Evolutionary conservation across 2,329 filamentous ascomycete genomes (phyloP).

Genomic region (Lecanicillium sp.): DNA sequence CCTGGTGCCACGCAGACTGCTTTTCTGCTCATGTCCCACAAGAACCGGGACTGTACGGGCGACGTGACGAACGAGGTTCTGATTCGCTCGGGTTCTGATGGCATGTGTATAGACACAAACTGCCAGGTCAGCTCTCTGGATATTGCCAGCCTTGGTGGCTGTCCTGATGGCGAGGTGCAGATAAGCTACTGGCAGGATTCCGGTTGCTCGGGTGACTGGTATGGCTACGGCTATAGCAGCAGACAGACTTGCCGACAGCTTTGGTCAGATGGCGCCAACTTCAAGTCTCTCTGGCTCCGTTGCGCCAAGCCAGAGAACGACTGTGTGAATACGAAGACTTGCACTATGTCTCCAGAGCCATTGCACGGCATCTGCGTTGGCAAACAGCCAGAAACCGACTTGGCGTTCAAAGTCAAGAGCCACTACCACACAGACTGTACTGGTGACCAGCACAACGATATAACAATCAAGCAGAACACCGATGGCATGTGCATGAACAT

Average conservation of each 20-base stretch:
- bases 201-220: background rate
- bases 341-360: background rate
- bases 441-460: slow-evolving; percentile 5
- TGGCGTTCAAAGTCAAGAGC: slow-evolving; percentile 2
- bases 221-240: slow-evolving; percentile 3
- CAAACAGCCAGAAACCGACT: no score
- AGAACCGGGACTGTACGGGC: background rate
- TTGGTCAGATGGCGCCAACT: background rate
- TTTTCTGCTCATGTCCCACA: slow-evolving; percentile 1
- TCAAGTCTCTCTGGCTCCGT: background rate
- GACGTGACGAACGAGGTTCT: slow-evolving; percentile 1
- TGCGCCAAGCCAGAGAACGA: background rate
- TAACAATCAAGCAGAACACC: background rate
- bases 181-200: slow-evolving; percentile 3
- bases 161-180: slow-evolving; percentile 1
- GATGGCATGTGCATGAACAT: slow-evolving; percentile 7
- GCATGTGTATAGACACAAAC: slow-evolving; percentile 1
- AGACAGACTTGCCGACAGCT: slow-evolving; percentile 1
- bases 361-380: slow-evolving; percentile 1
- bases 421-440: slow-evolving; percentile 5
- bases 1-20: background rate
- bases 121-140: background rate
- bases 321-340: slow-evolving; percentile 1
- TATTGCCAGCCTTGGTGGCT: background rate
- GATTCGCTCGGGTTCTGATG: background rate